Evolutionary conservation across 441 rosid genomes (phyloP).

Genomic region (Erodium trifolium): DNA sequence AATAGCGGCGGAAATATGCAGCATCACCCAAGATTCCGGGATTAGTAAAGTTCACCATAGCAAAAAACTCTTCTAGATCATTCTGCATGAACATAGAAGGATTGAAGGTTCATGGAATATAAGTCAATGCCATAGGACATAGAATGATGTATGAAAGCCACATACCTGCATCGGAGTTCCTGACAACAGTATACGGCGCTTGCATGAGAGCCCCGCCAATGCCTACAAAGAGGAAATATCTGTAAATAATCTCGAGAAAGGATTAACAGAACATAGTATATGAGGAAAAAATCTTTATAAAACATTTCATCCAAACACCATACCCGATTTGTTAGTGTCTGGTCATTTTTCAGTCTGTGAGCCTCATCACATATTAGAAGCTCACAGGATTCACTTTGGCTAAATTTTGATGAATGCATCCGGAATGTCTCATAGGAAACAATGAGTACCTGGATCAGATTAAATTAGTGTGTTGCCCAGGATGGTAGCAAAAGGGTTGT

Average conservation of each 20-base stretch:
- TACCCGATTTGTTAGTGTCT: conserved; percentile 91
- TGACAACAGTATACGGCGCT: conserved; percentile 79
- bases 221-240: conserved; percentile 45
- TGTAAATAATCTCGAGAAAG: conserved; percentile 17
- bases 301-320: conserved; percentile 18
- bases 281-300: conserved; percentile 9
- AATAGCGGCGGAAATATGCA: conserved; percentile 80
- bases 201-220: conserved; percentile 85
- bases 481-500: conserved; percentile 15
- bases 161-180: conserved; percentile 99
- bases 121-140: conserved; percentile 3
- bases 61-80: conserved; percentile 96
- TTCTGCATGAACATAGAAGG: conserved; percentile 42
- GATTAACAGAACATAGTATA: conserved; percentile 13
- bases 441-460: conserved; percentile 58
- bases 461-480: conserved; percentile 25
- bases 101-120: conserved; percentile 1
- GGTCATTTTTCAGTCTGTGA: conserved; percentile 93
- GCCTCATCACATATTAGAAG: conserved; percentile 99
- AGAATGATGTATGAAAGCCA: conserved; percentile 17
- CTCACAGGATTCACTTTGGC: conserved; percentile 69
- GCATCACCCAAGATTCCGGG: conserved; percentile 89
- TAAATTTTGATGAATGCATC: conserved; percentile 88
- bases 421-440: conserved; percentile 97
- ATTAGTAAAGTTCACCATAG: conserved; percentile 98